Percentiles rank a stretch among this genome's conserved stretches.
Evolutionary conservation across 345 rosid species (phyloP).

Genomic region (Fremontodendron californicum): DNA sequence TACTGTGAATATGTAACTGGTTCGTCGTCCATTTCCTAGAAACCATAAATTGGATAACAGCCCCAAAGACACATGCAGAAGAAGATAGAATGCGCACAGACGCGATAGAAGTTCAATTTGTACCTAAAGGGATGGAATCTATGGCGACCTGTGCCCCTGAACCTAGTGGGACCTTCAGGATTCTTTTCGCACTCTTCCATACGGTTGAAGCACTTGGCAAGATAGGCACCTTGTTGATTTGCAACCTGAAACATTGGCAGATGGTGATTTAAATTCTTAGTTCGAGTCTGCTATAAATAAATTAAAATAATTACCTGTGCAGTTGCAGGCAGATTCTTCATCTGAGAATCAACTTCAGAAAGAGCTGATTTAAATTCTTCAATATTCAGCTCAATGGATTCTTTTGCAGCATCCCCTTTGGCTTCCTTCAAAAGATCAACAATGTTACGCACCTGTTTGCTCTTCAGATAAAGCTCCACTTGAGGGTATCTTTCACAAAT

Average conservation of each 20-base stretch:
- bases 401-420: slow-evolving; percentile 52
- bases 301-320: slow-evolving; percentile 59
- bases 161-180: slow-evolving; percentile 94
- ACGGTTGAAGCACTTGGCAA: slow-evolving; percentile 90
- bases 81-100: neutral
- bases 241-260: slow-evolving; percentile 57
- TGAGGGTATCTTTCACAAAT: slow-evolving; percentile 90
- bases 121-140: slow-evolving; percentile 95
- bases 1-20: neutral
- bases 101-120: neutral
- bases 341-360: slow-evolving; percentile 76
- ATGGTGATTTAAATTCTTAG: neutral
- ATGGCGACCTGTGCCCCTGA: slow-evolving; percentile 94
- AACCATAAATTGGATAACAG: neutral
- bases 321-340: slow-evolving; percentile 94
- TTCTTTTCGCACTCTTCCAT: slow-evolving; percentile 79
- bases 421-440: slow-evolving; percentile 67
- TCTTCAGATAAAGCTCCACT: slow-evolving; percentile 80
- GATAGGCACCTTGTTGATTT: slow-evolving; percentile 86
- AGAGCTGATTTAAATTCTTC: slow-evolving; percentile 82
- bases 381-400: slow-evolving; percentile 60
- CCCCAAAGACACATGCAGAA: neutral
- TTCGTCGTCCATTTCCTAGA: neutral
- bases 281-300: neutral
- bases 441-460: slow-evolving; percentile 54